Percentiles rank a stretch among this genome's conserved stretches.
These are phyloP conservation scores for Diaporthe citrichinensis DNA, from an alignment of 2,329 filamentous ascomycete species.

Conservation along the genomic window DNA sequence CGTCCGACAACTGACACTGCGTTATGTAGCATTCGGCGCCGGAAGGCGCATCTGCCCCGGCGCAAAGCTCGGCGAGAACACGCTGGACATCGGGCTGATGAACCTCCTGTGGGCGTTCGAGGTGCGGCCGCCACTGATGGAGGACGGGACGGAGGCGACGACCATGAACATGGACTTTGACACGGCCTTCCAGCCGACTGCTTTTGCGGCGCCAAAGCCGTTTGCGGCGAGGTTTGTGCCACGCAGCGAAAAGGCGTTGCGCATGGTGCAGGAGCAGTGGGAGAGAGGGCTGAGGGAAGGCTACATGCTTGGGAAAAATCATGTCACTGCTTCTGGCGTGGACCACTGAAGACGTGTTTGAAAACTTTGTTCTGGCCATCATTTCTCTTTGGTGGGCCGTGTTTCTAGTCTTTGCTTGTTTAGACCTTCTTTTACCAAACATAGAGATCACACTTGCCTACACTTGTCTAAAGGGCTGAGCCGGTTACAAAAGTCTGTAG, in stretches of 20 bases:
- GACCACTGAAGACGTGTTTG: background rate
- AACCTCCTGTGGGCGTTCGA: conserved; percentile 29
- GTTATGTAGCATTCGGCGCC: conserved; percentile 53
- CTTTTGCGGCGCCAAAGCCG: conserved; percentile 21
- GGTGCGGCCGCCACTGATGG: background rate
- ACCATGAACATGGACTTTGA: conserved; percentile 21
- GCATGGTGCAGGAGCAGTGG: conserved; percentile 28
- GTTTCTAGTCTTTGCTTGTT: background rate
- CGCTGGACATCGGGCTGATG: conserved; percentile 47
- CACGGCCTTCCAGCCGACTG: conserved; percentile 24
- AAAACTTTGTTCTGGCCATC: background rate
- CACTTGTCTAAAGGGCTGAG: background rate
- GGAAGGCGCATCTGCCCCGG: conserved; percentile 62
- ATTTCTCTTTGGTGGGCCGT: no score
- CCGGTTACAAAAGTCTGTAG: background rate
- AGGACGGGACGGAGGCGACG: background rate
- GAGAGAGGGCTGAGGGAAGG: conserved; percentile 26
- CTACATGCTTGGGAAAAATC: conserved; percentile 27
- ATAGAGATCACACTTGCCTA: background rate
- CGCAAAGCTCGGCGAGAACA: conserved; percentile 62
- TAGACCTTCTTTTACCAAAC: background rate
- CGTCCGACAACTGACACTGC: background rate
- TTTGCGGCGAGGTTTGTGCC: conserved; percentile 29
- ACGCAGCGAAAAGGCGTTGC: conserved; percentile 11
- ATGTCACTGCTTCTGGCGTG: conserved; percentile 20